Conservation (phyloP, 805 yeast genomes). For the Candida caryicola region DNA sequence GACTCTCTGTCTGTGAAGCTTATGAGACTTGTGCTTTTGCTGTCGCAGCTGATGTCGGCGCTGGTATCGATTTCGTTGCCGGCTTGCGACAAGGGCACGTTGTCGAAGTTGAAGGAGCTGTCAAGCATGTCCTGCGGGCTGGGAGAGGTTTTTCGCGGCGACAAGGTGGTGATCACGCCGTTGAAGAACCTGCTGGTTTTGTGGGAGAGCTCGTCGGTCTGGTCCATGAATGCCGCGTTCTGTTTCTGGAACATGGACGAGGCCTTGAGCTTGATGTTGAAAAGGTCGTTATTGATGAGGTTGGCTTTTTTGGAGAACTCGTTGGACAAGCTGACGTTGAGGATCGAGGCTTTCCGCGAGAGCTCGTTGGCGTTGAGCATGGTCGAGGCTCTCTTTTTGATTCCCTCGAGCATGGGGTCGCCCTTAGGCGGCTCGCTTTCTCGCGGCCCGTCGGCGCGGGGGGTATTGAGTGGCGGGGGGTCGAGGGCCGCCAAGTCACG, state of each 20-base stretch:
- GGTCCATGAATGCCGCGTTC: conserved; percentile 5
- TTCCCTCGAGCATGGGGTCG: conserved; percentile 6
- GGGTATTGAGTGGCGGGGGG: background rate
- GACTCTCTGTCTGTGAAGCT: background rate
- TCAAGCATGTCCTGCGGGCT: conserved; percentile 16
- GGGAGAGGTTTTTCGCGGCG: conserved; percentile 17
- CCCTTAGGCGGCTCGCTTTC: background rate
- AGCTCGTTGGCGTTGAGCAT: conserved; percentile 6
- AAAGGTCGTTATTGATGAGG: conserved; percentile 1
- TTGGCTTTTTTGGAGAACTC: conserved; percentile 16
- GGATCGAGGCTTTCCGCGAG: background rate
- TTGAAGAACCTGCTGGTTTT: conserved; percentile 27
- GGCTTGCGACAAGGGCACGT: conserved; percentile 9
- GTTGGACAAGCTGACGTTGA: background rate
- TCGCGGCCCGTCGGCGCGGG: conserved; percentile 3
- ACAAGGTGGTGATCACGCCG: conserved; percentile 21
- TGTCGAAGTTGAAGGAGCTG: conserved; percentile 29
- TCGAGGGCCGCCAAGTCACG: background rate
- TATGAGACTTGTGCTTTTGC: conserved; percentile 1
- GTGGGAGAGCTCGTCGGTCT: conserved; percentile 15
- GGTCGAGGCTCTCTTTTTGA: conserved; percentile 21
- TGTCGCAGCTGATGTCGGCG: too few species aligned
- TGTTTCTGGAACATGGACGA: conserved; percentile 8
- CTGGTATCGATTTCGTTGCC: background rate
- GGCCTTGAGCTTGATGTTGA: conserved; percentile 7